Evolutionary conservation across 148 eudicot genomes (phyloP).

Genomic region (Chenopodium quinoa): DNA sequence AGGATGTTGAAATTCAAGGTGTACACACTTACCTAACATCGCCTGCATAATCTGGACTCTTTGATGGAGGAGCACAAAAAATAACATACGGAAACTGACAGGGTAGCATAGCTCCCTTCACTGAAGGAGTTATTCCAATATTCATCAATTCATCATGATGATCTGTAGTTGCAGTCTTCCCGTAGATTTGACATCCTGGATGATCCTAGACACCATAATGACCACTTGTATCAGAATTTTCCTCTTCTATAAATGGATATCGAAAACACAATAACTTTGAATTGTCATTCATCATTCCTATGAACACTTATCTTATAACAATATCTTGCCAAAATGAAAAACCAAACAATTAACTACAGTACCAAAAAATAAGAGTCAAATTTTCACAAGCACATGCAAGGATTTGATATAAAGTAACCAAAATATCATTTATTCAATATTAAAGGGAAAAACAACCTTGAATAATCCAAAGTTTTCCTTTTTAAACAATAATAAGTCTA

Average conservation of each 20-base stretch:
- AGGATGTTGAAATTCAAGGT: neutral
- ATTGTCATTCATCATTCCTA: neutral
- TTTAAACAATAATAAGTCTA: too few species aligned
- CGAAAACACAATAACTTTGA: neutral
- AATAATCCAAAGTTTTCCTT: neutral
- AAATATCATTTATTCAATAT: too few species aligned
- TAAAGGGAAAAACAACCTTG: neutral
- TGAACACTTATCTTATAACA: neutral
- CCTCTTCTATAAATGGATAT: neutral
- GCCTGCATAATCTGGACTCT: constrained; percentile 59
- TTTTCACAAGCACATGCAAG: neutral
- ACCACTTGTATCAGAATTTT: neutral
- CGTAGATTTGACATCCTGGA: constrained; percentile 60
- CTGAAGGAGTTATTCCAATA: constrained; percentile 59
- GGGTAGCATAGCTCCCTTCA: constrained; percentile 41
- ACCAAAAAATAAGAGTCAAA: neutral
- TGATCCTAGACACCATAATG: constrained; percentile 47
- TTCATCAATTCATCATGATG: constrained; percentile 73
- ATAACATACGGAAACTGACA: constrained; percentile 65
- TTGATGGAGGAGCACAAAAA: constrained; percentile 85
- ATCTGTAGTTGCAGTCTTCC: constrained; percentile 63
- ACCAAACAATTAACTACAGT: neutral
- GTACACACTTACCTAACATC: constrained; percentile 53
- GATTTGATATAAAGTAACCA: neutral
- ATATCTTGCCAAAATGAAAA: neutral